Evolutionary conservation across 2,329 filamentous ascomycete species (phyloP).

Genomic region (Dactylellina leptospora): DNA sequence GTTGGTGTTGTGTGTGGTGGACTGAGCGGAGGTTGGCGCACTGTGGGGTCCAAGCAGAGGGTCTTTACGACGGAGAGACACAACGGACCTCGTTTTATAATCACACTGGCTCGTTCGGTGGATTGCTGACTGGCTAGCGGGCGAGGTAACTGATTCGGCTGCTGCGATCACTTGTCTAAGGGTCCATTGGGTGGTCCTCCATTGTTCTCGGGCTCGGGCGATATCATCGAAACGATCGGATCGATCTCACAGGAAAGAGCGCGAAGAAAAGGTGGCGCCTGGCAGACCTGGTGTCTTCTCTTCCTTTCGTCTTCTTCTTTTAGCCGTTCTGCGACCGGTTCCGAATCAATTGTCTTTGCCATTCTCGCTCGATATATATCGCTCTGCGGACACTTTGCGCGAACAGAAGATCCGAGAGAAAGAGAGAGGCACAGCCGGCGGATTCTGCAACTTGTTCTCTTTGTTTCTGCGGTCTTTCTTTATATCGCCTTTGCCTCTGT

Average conservation of each 20-base stretch:
- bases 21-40: conserved; percentile 21
- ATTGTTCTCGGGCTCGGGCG: background rate
- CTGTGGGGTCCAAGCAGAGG: conserved; percentile 16
- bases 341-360: too few species aligned
- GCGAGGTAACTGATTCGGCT: background rate
- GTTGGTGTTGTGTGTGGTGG: conserved; percentile 50
- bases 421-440: too few species aligned
- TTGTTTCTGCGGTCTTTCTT: too few species aligned
- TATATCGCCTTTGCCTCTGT: too few species aligned
- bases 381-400: too few species aligned
- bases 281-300: conserved; percentile 3
- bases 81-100: background rate
- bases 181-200: background rate
- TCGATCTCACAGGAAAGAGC: background rate
- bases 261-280: background rate
- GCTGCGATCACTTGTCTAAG: background rate
- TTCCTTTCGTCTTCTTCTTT: background rate
- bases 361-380: too few species aligned
- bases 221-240: background rate
- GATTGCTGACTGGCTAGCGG: too few species aligned
- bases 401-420: too few species aligned
- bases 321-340: background rate
- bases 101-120: too few species aligned
- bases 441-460: too few species aligned
- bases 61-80: background rate